Evolutionary conservation across 1,139 yeast genomes (phyloP).

Genomic region (Trichomonascaceae sp.): DNA sequence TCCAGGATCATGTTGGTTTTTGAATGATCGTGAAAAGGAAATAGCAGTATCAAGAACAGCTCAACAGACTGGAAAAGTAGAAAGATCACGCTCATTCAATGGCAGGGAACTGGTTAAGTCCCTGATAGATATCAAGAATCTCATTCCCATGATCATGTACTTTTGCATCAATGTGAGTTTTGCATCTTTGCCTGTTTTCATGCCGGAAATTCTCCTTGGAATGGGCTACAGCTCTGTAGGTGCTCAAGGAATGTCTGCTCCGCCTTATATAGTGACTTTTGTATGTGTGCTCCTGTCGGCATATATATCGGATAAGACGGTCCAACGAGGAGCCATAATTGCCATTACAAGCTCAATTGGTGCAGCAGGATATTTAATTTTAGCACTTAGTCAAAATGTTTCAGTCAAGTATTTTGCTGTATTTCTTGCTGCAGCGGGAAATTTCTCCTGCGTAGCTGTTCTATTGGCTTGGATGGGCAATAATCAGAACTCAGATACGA

Average conservation of each 20-base stretch:
- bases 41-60: constrained; percentile 26
- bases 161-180: constrained; percentile 29
- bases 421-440: constrained; percentile 31
- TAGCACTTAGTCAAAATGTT: constrained; percentile 22
- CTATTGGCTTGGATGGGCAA: constrained; percentile 30
- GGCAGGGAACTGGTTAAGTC: constrained; percentile 18
- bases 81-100: constrained; percentile 16
- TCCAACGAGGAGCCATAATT: constrained; percentile 26
- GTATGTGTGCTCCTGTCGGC: constrained; percentile 18
- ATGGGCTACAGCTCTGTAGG: constrained; percentile 26
- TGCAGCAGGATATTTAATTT: constrained; percentile 27
- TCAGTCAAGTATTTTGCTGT: constrained; percentile 29
- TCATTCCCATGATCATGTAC: constrained; percentile 24
- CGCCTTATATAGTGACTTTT: constrained; percentile 26
- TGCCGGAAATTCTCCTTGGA: constrained; percentile 25
- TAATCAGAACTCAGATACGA: constrained; percentile 30
- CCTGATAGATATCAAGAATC: constrained; percentile 19
- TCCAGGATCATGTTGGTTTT: constrained; percentile 36
- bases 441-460: constrained; percentile 29
- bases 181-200: constrained; percentile 26
- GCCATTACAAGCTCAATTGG: constrained; percentile 23
- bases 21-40: constrained; percentile 23
- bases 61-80: constrained; percentile 21
- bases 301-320: constrained; percentile 22
- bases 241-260: constrained; percentile 28